Evolutionary conservation across 169 alveolate species (phyloP).

Genomic region (Plasmodium inui): DNA sequence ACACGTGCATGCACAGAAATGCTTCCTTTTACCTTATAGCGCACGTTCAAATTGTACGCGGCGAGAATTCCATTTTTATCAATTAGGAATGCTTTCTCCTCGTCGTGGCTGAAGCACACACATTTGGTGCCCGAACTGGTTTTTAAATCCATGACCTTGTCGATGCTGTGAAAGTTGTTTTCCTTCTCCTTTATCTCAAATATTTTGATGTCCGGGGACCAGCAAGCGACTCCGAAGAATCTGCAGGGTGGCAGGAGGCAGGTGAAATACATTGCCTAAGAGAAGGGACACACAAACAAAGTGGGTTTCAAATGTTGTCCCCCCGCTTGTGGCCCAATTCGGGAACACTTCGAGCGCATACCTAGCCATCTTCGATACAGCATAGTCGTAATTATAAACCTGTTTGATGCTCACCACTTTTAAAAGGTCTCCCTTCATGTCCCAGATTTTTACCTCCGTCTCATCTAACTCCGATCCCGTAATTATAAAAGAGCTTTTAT

Average conservation of each 20-base stretch:
- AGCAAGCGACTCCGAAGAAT: constrained; percentile 36
- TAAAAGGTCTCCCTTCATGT: constrained; percentile 31
- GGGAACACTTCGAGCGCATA: neutral
- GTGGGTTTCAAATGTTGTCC: neutral
- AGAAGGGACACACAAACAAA: neutral
- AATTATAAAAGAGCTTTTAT: constrained; percentile 16
- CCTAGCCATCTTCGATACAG: constrained; percentile 25
- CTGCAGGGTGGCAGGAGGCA: neutral
- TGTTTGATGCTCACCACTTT: constrained; percentile 23
- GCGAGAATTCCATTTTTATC: constrained; percentile 26
- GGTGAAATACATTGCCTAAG: neutral
- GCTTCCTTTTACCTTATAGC: constrained; percentile 27
- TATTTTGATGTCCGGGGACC: constrained; percentile 32
- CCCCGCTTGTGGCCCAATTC: neutral
- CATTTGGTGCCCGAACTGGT: constrained; percentile 37
- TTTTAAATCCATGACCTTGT: constrained; percentile 30
- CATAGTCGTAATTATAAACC: constrained; percentile 26
- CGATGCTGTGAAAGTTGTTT: constrained; percentile 21
- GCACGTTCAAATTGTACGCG: constrained; percentile 26
- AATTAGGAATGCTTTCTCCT: constrained; percentile 26
- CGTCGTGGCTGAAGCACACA: constrained; percentile 22
- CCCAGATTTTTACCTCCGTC: constrained; percentile 41
- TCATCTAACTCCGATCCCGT: constrained; percentile 39
- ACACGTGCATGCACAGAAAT: neutral
- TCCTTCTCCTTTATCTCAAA: constrained; percentile 31